Evolutionary conservation across 768 basidiomycete genomes (phyloP), one percentile per base, ranked within the genome.

Genomic region (Chalciporus pseudorubinellus): DNA sequence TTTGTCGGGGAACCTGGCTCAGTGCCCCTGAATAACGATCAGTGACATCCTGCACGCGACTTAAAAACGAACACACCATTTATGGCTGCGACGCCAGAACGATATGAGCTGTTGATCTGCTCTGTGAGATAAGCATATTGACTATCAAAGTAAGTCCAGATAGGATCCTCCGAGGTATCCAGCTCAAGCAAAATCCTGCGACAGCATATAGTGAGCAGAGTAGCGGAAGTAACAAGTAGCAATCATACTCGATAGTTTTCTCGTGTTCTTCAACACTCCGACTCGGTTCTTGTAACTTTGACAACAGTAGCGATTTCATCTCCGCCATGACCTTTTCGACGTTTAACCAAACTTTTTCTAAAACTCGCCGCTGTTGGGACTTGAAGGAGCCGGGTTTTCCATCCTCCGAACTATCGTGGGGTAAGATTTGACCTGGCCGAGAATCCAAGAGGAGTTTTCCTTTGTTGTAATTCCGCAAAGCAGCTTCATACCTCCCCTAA

Each of bases 381-480:
- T 84, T 82, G 2, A 73, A 64, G 8, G 73, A 68, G 12, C 74
- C 74, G 5, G 70, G 64, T 51, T 74, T 75, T 26, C 77, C 78
- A 54, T 85, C 85, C 60, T 83, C 85, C 12, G 77, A 70, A 9
- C 75, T 77, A 28, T 81, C 86, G 18, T 83, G 77, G 3, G 92
- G 87, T 2, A 92, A 74, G 2, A 93, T 75, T 63, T 93, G 92
- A 0, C 86, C 87, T 0, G 94, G 91, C n/a, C 92, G 83, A 9
- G 89, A 87, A 62, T 94, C 89, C 39, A 95, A 78, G 24, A 98
- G 75, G 69, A 89, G 85, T 57, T 93, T 92, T 19, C 95, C 97
- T 68, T 97, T 98, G 73, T 95, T 95, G 75, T 98, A 99, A 59
- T 97, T 94, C 18, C 93, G 83, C 63, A 99, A 75, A 0, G 95